Conservation (phyloP, 129 eudicot genomes). For the Tagetes patula region DNA sequence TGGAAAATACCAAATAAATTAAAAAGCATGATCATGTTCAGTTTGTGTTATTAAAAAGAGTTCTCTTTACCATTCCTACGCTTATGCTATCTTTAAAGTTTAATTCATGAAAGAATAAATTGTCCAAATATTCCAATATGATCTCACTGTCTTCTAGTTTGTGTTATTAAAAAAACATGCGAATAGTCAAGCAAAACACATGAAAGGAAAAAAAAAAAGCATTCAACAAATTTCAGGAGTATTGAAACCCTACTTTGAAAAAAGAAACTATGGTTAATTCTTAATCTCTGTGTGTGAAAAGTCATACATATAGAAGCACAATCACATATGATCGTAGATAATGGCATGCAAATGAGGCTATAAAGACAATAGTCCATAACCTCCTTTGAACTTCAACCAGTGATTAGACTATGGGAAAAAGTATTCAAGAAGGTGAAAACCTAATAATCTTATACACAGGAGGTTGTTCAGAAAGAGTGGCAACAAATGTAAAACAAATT, state of each 20-base stretch:
- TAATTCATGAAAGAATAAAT: neutral
- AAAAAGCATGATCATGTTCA: neutral
- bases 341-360: neutral
- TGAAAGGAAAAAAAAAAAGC: neutral
- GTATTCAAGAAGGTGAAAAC: neutral
- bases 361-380: neutral
- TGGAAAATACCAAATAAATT: slow-evolving; percentile 29
- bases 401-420: neutral
- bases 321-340: neutral
- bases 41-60: neutral
- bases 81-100: neutral
- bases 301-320: neutral
- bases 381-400: neutral
- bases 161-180: neutral
- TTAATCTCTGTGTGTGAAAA: neutral
- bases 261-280: neutral
- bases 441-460: neutral
- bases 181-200: neutral
- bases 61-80: neutral
- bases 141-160: neutral
- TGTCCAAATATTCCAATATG: neutral
- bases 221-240: neutral
- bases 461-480: neutral
- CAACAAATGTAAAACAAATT: neutral
- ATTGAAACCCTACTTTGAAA: neutral